Evolutionary conservation across 2,329 filamentous ascomycete genomes (phyloP), one percentile per base, ranked within the genome.

Genomic region (Chaetomium sp.): DNA sequence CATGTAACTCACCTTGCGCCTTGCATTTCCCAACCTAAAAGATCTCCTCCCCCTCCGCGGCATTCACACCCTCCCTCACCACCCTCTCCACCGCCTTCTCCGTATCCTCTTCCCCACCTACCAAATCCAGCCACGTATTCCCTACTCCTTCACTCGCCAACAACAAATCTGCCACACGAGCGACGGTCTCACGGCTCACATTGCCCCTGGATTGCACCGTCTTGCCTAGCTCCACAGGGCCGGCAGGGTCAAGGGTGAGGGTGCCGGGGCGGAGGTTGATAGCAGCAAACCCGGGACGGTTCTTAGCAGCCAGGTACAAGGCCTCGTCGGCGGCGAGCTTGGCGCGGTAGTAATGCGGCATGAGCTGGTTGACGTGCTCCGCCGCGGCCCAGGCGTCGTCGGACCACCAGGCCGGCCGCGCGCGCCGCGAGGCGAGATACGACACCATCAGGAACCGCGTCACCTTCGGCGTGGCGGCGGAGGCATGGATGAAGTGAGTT

Each of bases 361-460:
- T 69, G 3, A 69, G 59, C 38, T 67, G 65, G 62, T 76, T 74
- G 45, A 71, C 71, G 41, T 76, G 67, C 12, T 67, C 57, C 11
- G 71, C 64, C 1, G 59, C 56, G n/a, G 73, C 68, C 77, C 78
- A 83, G 54, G 70, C 70, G 8, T 71, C 74, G 5, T 76, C 71
- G 27, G 72, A 67, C 79, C 79, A 85, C 81, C 82, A 86, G 0
- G 75, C 61, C 1, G 83, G 78, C 35, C 71, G 71, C 5, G 59
- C 54, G 33, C 77, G 74, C 32, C 85, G 78, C 14, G 80, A 79
- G 56, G 75, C 75, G 9, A 81, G 68, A 61, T 85, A 85, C 0
- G 83, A 86, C 52, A 88, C 73, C 62, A 87, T 77, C 49, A 88
- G 74, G 70, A 87, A 87, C 57, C 81, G 79, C 3, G 72, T 80